A percentile compares a stretch with the other conserved stretches of the same genome.
phyloP scores from a whole-genome alignment of 441 rosid species.

The Manihot esculenta region DNA sequence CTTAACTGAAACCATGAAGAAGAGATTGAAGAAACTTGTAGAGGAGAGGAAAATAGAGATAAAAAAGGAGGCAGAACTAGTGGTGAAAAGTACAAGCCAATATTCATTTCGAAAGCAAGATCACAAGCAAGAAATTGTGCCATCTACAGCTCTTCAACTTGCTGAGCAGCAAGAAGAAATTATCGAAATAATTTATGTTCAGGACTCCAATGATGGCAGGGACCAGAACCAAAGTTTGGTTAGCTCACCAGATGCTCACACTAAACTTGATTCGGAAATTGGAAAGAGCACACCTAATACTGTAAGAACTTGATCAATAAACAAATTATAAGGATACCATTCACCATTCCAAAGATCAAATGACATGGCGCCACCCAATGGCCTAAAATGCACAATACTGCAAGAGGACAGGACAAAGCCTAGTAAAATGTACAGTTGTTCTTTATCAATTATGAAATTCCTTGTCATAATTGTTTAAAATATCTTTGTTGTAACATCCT shows the following conservation, averaged over 20 bases:
- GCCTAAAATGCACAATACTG: no score
- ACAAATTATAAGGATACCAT: neutral
- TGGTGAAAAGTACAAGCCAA: no score
- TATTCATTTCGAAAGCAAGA: neutral
- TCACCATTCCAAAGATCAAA: no score
- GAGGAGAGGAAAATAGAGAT: neutral
- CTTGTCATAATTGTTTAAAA: neutral
- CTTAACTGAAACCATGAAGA: neutral
- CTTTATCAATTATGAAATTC: neutral
- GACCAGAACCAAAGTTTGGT: neutral
- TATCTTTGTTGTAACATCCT: neutral
- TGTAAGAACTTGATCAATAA: neutral
- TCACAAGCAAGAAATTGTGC: neutral
- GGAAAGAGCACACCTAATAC: neutral
- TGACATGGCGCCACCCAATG: no score
- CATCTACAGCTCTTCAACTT: neutral
- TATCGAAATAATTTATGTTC: neutral
- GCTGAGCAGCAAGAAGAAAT: neutral
- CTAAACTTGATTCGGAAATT: neutral
- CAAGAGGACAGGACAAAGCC: neutral
- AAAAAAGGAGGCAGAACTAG: neutral
- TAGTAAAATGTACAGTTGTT: neutral
- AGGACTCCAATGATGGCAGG: neutral
- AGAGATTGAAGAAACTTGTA: conserved; percentile 2
- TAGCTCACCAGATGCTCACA: neutral